Conservation (phyloP, 257 asterid species). For the Eustoma russellianum region DNA sequence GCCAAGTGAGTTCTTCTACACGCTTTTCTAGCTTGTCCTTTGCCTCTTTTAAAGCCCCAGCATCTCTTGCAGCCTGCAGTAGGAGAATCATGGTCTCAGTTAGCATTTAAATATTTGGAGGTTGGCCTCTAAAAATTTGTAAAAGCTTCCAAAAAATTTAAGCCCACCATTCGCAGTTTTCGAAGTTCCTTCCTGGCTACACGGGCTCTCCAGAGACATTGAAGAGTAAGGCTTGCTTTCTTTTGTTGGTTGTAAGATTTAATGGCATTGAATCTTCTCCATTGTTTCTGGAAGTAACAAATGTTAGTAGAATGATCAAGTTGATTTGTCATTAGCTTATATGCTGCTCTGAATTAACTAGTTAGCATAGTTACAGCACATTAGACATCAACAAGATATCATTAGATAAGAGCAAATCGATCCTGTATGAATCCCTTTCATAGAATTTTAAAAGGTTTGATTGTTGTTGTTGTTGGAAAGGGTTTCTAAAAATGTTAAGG, state of each 20-base stretch:
- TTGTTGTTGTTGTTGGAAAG: too few relatives aligned
- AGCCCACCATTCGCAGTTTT: slow-evolving; percentile 62
- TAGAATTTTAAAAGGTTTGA: too few relatives aligned
- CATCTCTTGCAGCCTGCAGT: slow-evolving; percentile 85
- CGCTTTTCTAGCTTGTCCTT: slow-evolving; percentile 94
- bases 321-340: too few relatives aligned
- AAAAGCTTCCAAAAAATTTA: neutral
- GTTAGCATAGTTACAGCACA: too few relatives aligned
- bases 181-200: slow-evolving; percentile 85
- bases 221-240: slow-evolving; percentile 51
- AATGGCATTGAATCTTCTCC: slow-evolving; percentile 68
- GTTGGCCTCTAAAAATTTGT: neutral
- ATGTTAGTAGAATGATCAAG: slow-evolving; percentile 7
- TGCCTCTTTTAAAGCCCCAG: slow-evolving; percentile 92
- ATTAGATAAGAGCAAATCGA: too few relatives aligned
- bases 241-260: slow-evolving; percentile 45
- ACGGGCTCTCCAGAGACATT: slow-evolving; percentile 90
- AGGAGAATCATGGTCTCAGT: slow-evolving; percentile 9
- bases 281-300: slow-evolving; percentile 45
- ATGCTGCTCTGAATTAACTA: too few relatives aligned
- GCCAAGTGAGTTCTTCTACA: slow-evolving; percentile 88
- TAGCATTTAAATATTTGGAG: slow-evolving; percentile 2
- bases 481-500: too few relatives aligned
- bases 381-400: too few relatives aligned
- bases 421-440: too few relatives aligned